Evolutionary conservation across 441 rosid species (phyloP).

Genomic region (Raphanus hybrid): DNA sequence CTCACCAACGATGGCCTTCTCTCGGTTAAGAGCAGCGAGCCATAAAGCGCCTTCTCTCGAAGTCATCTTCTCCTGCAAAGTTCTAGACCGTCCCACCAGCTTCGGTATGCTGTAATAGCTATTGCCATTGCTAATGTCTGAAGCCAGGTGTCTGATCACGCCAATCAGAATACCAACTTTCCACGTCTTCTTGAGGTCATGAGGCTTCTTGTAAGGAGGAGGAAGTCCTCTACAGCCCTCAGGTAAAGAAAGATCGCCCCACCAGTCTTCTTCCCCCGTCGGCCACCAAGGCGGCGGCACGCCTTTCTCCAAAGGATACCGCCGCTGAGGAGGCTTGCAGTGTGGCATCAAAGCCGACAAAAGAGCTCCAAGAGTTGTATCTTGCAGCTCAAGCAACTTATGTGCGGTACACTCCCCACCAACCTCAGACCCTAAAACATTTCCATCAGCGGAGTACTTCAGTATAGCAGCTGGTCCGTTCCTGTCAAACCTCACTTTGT

Average conservation of each 20-base stretch:
- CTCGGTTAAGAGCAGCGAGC: conserved; percentile 79
- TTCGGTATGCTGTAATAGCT: conserved; percentile 50
- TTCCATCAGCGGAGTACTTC: conserved; percentile 46
- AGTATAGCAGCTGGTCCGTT: conserved; percentile 91
- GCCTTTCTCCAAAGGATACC: conserved; percentile 84
- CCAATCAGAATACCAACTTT: conserved; percentile 88
- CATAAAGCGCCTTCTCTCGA: conserved; percentile 91
- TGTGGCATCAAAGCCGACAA: conserved; percentile 87
- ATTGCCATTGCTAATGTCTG: conserved; percentile 55
- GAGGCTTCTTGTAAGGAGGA: conserved; percentile 98
- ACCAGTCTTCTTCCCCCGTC: conserved; percentile 80
- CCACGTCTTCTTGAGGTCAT: conserved; percentile 93
- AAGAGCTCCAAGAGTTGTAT: conserved; percentile 93
- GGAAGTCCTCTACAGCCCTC: conserved; percentile 57
- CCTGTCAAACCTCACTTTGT: conserved; percentile 86
- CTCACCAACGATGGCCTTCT: conserved; percentile 60
- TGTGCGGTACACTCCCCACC: conserved; percentile 63
- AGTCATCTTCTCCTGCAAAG: conserved; percentile 94
- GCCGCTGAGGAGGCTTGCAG: conserved; percentile 91
- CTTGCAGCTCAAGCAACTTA: conserved; percentile 88
- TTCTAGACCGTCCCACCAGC: conserved; percentile 81
- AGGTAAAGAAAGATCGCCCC: conserved; percentile 74
- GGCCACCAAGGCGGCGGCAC: conserved; percentile 99
- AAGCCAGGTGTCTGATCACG: conserved; percentile 85
- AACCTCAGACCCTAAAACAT: conserved; percentile 45